Conservation (phyloP, 116 monocot species). For the Papilionanthe hybrid region DNA sequence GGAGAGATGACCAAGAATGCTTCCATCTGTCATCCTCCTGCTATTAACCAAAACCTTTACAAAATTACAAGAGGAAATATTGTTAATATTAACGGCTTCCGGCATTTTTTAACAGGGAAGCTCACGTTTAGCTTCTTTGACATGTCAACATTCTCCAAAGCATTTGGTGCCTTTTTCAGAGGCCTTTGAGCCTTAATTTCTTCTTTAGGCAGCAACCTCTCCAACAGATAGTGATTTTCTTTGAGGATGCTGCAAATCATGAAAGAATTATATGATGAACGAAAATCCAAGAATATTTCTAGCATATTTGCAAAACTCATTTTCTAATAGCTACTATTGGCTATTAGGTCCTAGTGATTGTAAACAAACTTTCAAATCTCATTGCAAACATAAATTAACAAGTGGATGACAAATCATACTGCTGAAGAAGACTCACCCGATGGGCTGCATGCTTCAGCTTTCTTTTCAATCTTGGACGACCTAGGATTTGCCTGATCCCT, state of each 20-base stretch:
- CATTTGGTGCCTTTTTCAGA: conserved; percentile 33
- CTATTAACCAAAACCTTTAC: conserved; percentile 32
- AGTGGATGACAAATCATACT: background rate
- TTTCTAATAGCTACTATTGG: background rate
- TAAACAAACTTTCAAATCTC: background rate
- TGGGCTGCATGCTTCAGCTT: conserved; percentile 28
- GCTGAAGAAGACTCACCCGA: conserved; percentile 37
- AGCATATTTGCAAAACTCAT: background rate
- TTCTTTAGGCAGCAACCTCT: conserved; percentile 41
- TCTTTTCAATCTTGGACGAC: conserved; percentile 29
- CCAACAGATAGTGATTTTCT: conserved; percentile 34
- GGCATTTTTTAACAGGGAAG: conserved; percentile 47
- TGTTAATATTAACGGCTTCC: conserved; percentile 23
- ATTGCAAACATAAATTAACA: background rate
- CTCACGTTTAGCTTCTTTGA: conserved; percentile 25
- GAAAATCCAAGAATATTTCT: background rate
- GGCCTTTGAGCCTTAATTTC: conserved; percentile 36
- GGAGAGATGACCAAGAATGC: conserved; percentile 70
- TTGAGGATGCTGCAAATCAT: conserved; percentile 42
- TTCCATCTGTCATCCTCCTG: conserved; percentile 66
- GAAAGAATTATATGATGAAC: background rate
- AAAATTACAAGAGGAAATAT: conserved; percentile 37
- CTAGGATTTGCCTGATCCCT: conserved; percentile 31
- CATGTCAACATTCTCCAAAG: conserved; percentile 39
- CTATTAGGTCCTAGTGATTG: too few relatives aligned